phyloP scores from a whole-genome alignment of 768 basidiomycete genomes.

The Hericium rajendrae region DNA sequence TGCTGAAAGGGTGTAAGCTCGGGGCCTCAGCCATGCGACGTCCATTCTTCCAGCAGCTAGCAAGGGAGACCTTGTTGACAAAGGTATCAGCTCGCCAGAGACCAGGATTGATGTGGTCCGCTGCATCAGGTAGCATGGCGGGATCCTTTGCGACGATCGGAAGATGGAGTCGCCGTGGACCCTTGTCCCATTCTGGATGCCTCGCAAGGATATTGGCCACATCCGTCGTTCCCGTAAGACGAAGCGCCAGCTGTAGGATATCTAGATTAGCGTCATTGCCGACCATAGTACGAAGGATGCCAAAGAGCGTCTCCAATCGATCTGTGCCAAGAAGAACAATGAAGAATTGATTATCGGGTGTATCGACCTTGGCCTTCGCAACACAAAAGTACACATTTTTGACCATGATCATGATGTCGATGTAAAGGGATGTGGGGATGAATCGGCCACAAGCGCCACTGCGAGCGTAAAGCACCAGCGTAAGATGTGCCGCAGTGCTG shows the following conservation, averaged over 20 bases:
- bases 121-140: neutral
- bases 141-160: neutral
- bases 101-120: neutral
- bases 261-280: conserved; percentile 1
- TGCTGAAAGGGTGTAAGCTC: neutral
- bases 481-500: neutral
- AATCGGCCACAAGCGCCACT: conserved; percentile 10
- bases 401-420: conserved; percentile 27
- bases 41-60: neutral
- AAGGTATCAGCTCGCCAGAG: neutral
- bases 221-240: neutral
- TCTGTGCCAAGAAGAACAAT: conserved; percentile 17
- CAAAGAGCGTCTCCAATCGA: conserved; percentile 10
- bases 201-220: neutral
- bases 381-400: conserved; percentile 31
- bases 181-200: neutral
- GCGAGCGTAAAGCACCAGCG: conserved; percentile 11
- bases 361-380: conserved; percentile 19
- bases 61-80: neutral
- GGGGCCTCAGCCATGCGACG: neutral
- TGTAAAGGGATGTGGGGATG: conserved; percentile 20
- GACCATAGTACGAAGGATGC: neutral
- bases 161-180: neutral
- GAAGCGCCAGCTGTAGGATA: neutral
- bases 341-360: conserved; percentile 11